Percentiles rank a stretch among this genome's conserved stretches.
These are phyloP conservation scores for Lumnitzera racemosa DNA, from an alignment of 345 rosid genomes.

Conservation along the genomic window DNA sequence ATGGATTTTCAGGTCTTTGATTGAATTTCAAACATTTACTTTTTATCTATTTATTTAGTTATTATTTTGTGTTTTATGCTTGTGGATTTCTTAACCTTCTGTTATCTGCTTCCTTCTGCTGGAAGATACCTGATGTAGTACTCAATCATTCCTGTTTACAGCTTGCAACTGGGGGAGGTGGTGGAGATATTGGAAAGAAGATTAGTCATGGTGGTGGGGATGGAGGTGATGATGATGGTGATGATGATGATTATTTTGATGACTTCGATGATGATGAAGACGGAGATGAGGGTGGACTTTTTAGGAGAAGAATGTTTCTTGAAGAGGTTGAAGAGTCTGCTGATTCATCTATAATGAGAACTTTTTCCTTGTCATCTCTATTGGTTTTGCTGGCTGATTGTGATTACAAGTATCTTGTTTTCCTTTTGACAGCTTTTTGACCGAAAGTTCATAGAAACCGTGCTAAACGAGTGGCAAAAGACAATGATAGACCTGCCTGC, in stretches of 20 bases:
- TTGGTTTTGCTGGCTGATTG: background rate
- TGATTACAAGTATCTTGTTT: background rate
- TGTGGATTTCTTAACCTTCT: background rate
- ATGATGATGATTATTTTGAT: slow-evolving; percentile 90
- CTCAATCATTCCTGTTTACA: slow-evolving; percentile 27
- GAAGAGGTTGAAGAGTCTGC: slow-evolving; percentile 53
- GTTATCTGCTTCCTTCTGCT: background rate
- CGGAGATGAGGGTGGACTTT: slow-evolving; percentile 88
- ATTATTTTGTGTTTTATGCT: background rate
- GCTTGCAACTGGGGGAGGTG: slow-evolving; percentile 89
- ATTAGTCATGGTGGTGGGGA: slow-evolving; percentile 87
- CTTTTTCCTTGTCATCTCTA: too few relatives aligned
- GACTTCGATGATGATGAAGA: slow-evolving; percentile 88
- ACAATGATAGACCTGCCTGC: slow-evolving; percentile 96
- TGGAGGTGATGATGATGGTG: slow-evolving; percentile 94
- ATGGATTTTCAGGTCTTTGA: too few relatives aligned
- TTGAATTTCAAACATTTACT: too few relatives aligned
- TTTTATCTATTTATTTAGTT: too few relatives aligned
- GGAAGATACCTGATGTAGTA: slow-evolving; percentile 3
- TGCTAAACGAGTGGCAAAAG: slow-evolving; percentile 92
- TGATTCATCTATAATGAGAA: background rate
- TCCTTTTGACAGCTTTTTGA: slow-evolving; percentile 65
- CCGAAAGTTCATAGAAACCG: slow-evolving; percentile 86
- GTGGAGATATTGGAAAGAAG: slow-evolving; percentile 87
- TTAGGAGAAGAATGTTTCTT: slow-evolving; percentile 69